A percentile compares a stretch with the other conserved stretches of the same genome.
Conservation (phyloP, 805 yeast species). For the Zygosaccharomyces gambellarensis region DNA sequence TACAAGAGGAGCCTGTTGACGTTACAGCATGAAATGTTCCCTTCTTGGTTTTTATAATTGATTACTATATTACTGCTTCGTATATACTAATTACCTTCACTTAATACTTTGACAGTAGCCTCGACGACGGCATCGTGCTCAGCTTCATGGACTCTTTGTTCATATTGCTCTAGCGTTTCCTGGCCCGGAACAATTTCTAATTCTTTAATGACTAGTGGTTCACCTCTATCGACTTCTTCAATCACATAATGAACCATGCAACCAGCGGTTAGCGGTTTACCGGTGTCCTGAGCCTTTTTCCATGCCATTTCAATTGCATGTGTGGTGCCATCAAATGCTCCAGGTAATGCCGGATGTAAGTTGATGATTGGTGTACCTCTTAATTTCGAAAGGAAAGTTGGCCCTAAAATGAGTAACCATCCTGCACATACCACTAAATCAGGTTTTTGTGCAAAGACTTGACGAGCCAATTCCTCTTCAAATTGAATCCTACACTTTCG, state of each 20-base stretch:
- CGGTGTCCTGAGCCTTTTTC: constrained; percentile 75
- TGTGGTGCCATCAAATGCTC: constrained; percentile 88
- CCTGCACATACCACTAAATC: constrained; percentile 95
- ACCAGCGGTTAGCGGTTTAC: constrained; percentile 72
- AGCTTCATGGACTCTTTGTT: constrained; percentile 68
- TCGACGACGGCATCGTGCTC: constrained; percentile 94
- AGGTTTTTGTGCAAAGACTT: constrained; percentile 62
- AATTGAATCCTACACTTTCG: constrained; percentile 59
- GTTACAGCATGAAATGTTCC: constrained; percentile 22
- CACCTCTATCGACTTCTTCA: constrained; percentile 90
- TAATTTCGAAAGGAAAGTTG: constrained; percentile 65
- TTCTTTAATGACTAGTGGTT: constrained; percentile 80
- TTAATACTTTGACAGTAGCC: constrained; percentile 66
- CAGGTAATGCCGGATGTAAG: constrained; percentile 95
- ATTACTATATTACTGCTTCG: background rate
- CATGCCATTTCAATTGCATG: constrained; percentile 96
- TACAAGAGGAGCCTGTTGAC: constrained; percentile 56
- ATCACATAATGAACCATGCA: constrained; percentile 97
- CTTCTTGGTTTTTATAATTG: background rate
- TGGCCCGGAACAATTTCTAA: constrained; percentile 57
- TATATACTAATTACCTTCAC: constrained; percentile 5
- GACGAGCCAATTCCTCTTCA: constrained; percentile 70
- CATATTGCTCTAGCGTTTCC: constrained; percentile 77
- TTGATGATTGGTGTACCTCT: constrained; percentile 76
- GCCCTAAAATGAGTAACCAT: constrained; percentile 91